Evolutionary conservation across 345 rosid species (phyloP).

Genomic region (Arabis alpina): DNA sequence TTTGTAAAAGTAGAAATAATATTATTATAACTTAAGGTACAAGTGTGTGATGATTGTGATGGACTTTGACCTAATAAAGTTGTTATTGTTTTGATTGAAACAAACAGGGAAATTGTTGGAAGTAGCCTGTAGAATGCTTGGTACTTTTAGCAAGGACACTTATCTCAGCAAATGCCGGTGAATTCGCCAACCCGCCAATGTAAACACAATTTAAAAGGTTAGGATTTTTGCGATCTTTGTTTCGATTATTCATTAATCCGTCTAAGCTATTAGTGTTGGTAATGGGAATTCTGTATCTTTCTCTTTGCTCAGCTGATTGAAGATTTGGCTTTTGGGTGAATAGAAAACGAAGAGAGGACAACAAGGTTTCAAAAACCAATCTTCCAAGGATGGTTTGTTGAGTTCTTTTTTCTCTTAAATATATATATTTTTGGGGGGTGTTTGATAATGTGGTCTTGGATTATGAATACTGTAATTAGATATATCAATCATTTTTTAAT

Average conservation of each 20-base stretch:
- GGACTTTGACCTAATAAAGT: slow-evolving; percentile 27
- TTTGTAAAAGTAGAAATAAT: not conserved
- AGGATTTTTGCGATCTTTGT: slow-evolving; percentile 3
- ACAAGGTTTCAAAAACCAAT: not conserved
- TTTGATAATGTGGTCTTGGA: slow-evolving; percentile 29
- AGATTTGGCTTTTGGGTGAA: slow-evolving; percentile 33
- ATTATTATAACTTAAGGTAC: slow-evolving; percentile 2
- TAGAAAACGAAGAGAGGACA: slow-evolving; percentile 24
- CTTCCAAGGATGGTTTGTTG: slow-evolving; percentile 31
- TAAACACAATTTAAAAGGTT: slow-evolving; percentile 42
- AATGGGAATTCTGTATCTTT: not conserved
- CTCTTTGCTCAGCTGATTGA: slow-evolving; percentile 15
- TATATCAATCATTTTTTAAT: slow-evolving; percentile 44
- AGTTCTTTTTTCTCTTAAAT: slow-evolving; percentile 13
- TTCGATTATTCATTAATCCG: slow-evolving; percentile 4
- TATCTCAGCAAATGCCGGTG: slow-evolving; percentile 54
- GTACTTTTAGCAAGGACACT: slow-evolving; percentile 58
- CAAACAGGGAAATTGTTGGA: slow-evolving; percentile 71
- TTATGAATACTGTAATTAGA: slow-evolving; percentile 45
- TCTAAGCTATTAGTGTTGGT: not conserved
- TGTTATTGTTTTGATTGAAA: slow-evolving; percentile 31
- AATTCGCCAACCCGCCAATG: slow-evolving; percentile 38
- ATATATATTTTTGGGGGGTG: slow-evolving; percentile 32
- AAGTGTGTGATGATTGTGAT: slow-evolving; percentile 22
- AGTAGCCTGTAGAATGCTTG: slow-evolving; percentile 69